Conservation (phyloP, 805 yeast genomes). For the Allodekkera sacchari region DNA sequence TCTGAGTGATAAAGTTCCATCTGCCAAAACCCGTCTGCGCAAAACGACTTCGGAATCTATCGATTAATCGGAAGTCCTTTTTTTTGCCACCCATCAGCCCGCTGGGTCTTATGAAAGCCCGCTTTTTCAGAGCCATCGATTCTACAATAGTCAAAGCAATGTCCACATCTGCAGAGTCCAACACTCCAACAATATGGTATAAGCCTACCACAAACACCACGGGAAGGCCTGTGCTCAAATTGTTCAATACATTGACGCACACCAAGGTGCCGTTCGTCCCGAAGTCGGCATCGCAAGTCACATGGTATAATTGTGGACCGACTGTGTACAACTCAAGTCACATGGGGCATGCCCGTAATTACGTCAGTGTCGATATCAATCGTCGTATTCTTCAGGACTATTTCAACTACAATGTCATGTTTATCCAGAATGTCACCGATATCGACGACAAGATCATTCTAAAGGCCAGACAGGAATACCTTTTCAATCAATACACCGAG, state of each 20-base stretch:
- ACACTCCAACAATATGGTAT: constrained; percentile 22
- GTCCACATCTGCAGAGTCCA: constrained; percentile 3
- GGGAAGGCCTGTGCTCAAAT: constrained; percentile 38
- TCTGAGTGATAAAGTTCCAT: too few relatives aligned
- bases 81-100: too few relatives aligned
- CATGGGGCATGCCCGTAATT: constrained; percentile 98
- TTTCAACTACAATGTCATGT: constrained; percentile 80
- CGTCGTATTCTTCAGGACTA: constrained; percentile 84
- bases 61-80: too few relatives aligned
- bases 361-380: constrained; percentile 88
- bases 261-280: constrained; percentile 77
- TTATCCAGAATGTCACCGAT: constrained; percentile 97
- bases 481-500: constrained; percentile 54
- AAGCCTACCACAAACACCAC: constrained; percentile 16
- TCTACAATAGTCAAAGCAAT: constrained; percentile 7
- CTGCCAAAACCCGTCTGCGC: too few relatives aligned
- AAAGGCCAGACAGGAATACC: constrained; percentile 83
- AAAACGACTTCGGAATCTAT: too few relatives aligned
- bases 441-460: constrained; percentile 95
- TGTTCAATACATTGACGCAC: constrained; percentile 81
- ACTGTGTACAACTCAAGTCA: constrained; percentile 94
- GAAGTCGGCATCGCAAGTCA: constrained; percentile 48
- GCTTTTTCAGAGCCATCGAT: too few relatives aligned
- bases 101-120: too few relatives aligned
- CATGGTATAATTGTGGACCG: constrained; percentile 99